These are phyloP conservation scores for Zymoseptoria ardabiliae DNA, from an alignment of 2,329 filamentous ascomycete species.

Conservation along the genomic window DNA sequence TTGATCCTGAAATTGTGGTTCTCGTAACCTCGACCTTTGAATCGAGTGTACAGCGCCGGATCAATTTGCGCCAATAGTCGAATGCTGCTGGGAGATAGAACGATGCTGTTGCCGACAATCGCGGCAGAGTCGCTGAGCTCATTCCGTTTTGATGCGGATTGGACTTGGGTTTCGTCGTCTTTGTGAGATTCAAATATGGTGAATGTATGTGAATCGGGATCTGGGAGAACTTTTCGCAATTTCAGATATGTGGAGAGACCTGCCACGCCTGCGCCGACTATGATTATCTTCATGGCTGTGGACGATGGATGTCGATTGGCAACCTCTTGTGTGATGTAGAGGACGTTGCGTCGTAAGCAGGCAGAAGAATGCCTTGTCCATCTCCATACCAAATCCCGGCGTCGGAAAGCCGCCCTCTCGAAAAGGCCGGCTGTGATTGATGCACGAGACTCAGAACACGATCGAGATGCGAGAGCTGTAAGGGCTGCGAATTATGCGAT, in stretches of 20 bases:
- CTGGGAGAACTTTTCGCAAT: not conserved
- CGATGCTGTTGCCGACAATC: conserved; percentile 4
- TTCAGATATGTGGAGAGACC: conserved; percentile 6
- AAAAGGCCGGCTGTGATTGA: not conserved
- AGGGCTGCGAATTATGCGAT: not conserved
- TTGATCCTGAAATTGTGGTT: conserved; percentile 2
- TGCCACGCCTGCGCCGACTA: conserved; percentile 9
- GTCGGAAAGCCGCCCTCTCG: not conserved
- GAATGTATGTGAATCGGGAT: not conserved
- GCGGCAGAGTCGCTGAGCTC: conserved; percentile 1
- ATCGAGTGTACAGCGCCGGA: not conserved
- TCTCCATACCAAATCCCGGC: not conserved
- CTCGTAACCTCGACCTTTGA: conserved; percentile 4
- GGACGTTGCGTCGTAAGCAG: not conserved
- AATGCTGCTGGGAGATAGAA: conserved; percentile 4
- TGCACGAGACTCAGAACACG: not conserved
- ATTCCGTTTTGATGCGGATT: not conserved
- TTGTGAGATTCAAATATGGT: conserved; percentile 4
- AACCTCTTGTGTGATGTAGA: too few species aligned
- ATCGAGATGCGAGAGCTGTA: not conserved
- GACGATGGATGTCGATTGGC: not conserved
- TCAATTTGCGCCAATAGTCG: conserved; percentile 1
- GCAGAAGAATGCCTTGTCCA: not conserved
- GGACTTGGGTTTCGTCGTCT: not conserved
- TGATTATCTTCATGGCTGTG: conserved; percentile 7